Percentiles rank a stretch among this genome's conserved stretches.
These are phyloP conservation scores for Cladosporium sp. DNA, from an alignment of 2,329 filamentous ascomycete species.

Conservation along the genomic window DNA sequence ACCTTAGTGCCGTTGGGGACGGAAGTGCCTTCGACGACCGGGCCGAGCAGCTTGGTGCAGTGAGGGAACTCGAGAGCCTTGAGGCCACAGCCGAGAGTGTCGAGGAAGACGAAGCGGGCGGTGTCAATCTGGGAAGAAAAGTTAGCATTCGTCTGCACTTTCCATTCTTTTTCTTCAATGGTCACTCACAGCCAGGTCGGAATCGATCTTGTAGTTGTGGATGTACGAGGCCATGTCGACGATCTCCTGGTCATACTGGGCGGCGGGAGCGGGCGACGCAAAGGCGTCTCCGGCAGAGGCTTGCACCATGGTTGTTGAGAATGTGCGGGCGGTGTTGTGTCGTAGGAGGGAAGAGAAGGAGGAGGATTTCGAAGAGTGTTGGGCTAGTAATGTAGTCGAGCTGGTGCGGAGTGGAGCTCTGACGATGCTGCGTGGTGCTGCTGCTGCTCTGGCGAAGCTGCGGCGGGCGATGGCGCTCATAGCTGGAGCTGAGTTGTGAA, in stretches of 20 bases:
- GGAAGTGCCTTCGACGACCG: slow-evolving; percentile 82
- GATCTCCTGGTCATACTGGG: slow-evolving; percentile 82
- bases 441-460: slow-evolving; percentile 33
- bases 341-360: slow-evolving; percentile 18
- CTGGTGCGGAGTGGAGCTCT: slow-evolving; percentile 32
- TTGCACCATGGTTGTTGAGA: slow-evolving; percentile 36
- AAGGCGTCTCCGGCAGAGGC: slow-evolving; percentile 31
- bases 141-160: neutral
- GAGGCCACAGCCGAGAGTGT: slow-evolving; percentile 94
- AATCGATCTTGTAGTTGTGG: slow-evolving; percentile 86
- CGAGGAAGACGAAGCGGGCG: slow-evolving; percentile 92
- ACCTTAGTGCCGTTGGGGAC: slow-evolving; percentile 92
- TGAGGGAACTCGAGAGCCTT: slow-evolving; percentile 95
- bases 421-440: slow-evolving; percentile 25
- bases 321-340: slow-evolving; percentile 25
- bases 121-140: slow-evolving; percentile 73
- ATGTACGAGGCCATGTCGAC: slow-evolving; percentile 94
- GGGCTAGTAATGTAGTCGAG: slow-evolving; percentile 26
- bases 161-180: neutral
- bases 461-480: slow-evolving; percentile 43
- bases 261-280: slow-evolving; percentile 31
- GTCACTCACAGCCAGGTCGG: slow-evolving; percentile 80
- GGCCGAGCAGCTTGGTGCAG: slow-evolving; percentile 91
- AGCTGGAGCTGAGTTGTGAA: slow-evolving; percentile 11
- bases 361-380: slow-evolving; percentile 20